Conservation (phyloP, 192 early-diverging fungal species). For the Thamnidium elegans region DNA sequence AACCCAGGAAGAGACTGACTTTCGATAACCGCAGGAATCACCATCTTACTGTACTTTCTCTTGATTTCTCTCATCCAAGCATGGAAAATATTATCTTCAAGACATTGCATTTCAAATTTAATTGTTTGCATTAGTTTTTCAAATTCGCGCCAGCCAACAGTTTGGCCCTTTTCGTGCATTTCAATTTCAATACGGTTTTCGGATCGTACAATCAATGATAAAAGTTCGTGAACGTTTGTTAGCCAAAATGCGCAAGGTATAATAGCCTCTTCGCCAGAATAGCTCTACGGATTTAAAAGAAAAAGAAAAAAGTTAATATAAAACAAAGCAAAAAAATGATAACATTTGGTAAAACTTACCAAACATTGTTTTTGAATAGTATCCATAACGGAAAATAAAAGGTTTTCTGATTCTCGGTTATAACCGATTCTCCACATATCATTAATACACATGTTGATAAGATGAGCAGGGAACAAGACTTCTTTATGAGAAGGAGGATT, state of each 20-base stretch:
- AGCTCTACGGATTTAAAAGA: no score
- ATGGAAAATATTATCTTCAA: slow-evolving; percentile 92
- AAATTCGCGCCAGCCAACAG: slow-evolving; percentile 61
- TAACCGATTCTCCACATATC: slow-evolving; percentile 87
- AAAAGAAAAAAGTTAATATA: background rate
- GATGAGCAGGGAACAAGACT: slow-evolving; percentile 93
- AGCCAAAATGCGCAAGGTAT: slow-evolving; percentile 89
- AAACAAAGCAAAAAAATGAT: no score
- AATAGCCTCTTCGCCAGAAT: slow-evolving; percentile 72
- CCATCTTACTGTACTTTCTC: slow-evolving; percentile 89
- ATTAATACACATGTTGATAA: slow-evolving; percentile 78
- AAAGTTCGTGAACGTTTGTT: slow-evolving; percentile 91
- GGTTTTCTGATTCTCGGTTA: slow-evolving; percentile 70
- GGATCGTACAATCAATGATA: slow-evolving; percentile 77
- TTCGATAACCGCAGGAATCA: slow-evolving; percentile 94
- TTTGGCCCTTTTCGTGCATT: slow-evolving; percentile 61
- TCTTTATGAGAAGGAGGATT: slow-evolving; percentile 73
- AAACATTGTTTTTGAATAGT: slow-evolving; percentile 69
- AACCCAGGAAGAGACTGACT: slow-evolving; percentile 93
- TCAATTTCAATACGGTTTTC: slow-evolving; percentile 63
- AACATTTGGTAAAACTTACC: slow-evolving; percentile 20
- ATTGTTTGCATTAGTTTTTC: slow-evolving; percentile 82
- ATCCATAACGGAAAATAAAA: slow-evolving; percentile 85
- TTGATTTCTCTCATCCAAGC: slow-evolving; percentile 96
- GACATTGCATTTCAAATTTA: slow-evolving; percentile 84